Conservation (phyloP, 1,284 basidiomycete species). For the Ceratobasidium papillatum region DNA sequence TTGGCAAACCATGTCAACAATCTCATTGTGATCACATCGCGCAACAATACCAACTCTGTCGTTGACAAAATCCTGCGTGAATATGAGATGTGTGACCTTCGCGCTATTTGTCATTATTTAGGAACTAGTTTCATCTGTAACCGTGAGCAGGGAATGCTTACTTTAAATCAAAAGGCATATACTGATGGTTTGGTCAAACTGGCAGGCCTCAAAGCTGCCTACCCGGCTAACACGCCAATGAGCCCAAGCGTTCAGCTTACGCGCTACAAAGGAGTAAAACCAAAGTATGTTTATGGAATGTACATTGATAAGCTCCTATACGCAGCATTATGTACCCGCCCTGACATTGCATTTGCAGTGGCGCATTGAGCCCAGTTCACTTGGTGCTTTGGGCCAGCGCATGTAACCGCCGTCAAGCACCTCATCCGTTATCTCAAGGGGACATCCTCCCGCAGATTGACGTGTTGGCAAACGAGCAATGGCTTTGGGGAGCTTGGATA, state of each 20-base stretch:
- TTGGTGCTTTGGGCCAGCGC: conserved; percentile 50
- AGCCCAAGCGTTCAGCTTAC: background rate
- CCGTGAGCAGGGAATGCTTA: background rate
- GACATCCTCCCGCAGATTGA: conserved; percentile 44
- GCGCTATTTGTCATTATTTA: too few species aligned
- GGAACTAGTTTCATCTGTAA: background rate
- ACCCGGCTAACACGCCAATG: background rate
- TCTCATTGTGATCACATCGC: too few species aligned
- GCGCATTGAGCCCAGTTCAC: conserved; percentile 53
- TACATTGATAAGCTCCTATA: conserved; percentile 57
- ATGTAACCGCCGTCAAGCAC: conserved; percentile 53
- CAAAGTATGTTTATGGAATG: conserved; percentile 47
- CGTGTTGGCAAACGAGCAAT: background rate
- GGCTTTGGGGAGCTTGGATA: conserved; percentile 2
- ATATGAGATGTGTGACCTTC: too few species aligned
- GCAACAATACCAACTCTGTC: too few species aligned
- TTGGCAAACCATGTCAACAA: too few species aligned
- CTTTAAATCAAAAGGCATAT: conserved; percentile 10
- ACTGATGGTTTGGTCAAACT: conserved; percentile 17
- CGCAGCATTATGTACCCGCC: conserved; percentile 53
- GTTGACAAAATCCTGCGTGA: too few species aligned
- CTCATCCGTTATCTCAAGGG: conserved; percentile 53
- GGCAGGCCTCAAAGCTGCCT: conserved; percentile 8
- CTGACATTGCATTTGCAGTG: conserved; percentile 57
- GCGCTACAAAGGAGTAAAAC: background rate